A percentile compares a stretch with the other conserved stretches of the same genome.
Conservation (phyloP, 257 asterid species). For the Petunia axillaris region DNA sequence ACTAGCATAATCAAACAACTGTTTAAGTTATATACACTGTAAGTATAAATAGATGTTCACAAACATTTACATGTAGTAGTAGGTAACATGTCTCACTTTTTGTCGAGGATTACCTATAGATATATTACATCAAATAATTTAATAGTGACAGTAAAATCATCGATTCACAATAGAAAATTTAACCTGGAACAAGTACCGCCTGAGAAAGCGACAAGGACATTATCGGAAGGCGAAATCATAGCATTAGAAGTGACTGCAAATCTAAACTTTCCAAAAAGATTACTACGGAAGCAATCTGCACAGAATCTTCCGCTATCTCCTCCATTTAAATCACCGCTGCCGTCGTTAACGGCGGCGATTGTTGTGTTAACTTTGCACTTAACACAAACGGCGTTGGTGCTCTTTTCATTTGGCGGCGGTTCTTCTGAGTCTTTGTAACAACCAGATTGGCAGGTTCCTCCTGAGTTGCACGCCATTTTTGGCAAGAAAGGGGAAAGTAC, state of each 20-base stretch:
- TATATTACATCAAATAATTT: background rate
- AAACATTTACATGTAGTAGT: no score
- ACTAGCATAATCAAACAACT: no score
- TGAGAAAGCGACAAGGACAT: constrained; percentile 86
- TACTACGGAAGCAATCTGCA: constrained; percentile 70
- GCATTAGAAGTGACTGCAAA: constrained; percentile 81
- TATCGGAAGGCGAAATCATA: constrained; percentile 83
- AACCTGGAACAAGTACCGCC: constrained; percentile 93
- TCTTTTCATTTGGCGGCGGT: constrained; percentile 28
- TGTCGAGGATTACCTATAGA: no score
- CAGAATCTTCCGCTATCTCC: constrained; percentile 71
- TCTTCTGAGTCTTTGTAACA: constrained; percentile 50
- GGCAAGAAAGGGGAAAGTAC: background rate
- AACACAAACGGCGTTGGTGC: constrained; percentile 46
- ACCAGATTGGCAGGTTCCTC: constrained; percentile 70
- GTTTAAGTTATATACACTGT: no score
- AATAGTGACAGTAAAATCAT: background rate
- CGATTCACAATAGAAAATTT: background rate
- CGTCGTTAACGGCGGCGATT: constrained; percentile 50
- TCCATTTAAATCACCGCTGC: constrained; percentile 33
- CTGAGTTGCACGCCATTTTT: constrained; percentile 73
- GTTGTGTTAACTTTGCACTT: constrained; percentile 65
- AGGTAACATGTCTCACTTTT: no score
- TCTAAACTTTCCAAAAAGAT: constrained; percentile 81
- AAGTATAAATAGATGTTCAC: no score